These are phyloP conservation scores for Metschnikowia colocasiae DNA, from an alignment of 805 yeast species.

Conservation along the genomic window DNA sequence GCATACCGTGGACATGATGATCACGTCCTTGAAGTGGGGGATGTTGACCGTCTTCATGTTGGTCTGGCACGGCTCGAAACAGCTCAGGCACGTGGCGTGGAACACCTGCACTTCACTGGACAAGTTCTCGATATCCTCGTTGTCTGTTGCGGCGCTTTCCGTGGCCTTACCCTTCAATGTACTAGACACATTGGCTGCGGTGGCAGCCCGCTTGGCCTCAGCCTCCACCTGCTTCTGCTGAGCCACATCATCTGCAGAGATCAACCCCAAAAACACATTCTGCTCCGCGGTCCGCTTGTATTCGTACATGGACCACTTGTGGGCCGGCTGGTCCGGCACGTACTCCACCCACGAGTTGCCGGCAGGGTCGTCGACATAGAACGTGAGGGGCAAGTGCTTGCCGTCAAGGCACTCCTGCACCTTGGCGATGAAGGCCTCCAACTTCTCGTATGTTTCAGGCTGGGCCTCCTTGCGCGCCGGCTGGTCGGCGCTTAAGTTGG, in stretches of 20 bases:
- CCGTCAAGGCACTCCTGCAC: constrained; percentile 62
- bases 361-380: constrained; percentile 85
- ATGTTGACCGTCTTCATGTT: constrained; percentile 96
- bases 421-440: constrained; percentile 61
- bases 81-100: constrained; percentile 87
- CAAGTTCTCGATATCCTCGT: constrained; percentile 78
- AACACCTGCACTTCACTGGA: constrained; percentile 91
- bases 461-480: constrained; percentile 68
- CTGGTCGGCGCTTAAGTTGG: constrained; percentile 78
- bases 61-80: constrained; percentile 78
- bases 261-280: constrained; percentile 76
- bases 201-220: constrained; percentile 41
- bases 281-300: constrained; percentile 86
- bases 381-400: constrained; percentile 71
- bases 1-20: constrained; percentile 93
- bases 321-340: constrained; percentile 79
- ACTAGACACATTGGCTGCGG: constrained; percentile 31
- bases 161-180: constrained; percentile 16
- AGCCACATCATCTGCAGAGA: constrained; percentile 63
- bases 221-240: constrained; percentile 45
- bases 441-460: constrained; percentile 72
- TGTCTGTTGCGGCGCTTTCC: constrained; percentile 41
- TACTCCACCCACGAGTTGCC: constrained; percentile 97
- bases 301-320: constrained; percentile 84
- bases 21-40: constrained; percentile 97